Evolutionary conservation across 768 basidiomycete genomes (phyloP).

Genomic region (Butyriboletus loyo): DNA sequence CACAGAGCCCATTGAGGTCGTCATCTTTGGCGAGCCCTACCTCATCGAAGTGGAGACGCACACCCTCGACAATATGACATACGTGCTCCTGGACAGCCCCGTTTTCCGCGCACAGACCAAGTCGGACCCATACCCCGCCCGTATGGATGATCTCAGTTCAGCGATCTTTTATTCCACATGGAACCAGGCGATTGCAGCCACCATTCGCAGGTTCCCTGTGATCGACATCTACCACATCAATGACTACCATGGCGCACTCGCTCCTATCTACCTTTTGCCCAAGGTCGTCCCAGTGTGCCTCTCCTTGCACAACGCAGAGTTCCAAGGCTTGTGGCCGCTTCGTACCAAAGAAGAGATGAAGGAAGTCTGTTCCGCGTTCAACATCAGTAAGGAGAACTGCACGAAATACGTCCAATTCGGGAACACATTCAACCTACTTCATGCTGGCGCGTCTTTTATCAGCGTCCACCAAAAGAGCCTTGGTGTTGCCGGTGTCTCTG

Average conservation of each 20-base stretch:
- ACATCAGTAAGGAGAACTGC: conserved; percentile 94
- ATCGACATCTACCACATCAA: conserved; percentile 96
- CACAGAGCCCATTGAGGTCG: conserved; percentile 91
- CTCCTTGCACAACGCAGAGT: conserved; percentile 95
- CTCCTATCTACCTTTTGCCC: conserved; percentile 86
- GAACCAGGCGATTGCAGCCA: conserved; percentile 95
- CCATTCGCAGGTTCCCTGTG: conserved; percentile 79
- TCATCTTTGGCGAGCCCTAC: conserved; percentile 95
- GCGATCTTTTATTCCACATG: conserved; percentile 98
- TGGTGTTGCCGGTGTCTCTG: conserved; percentile 94
- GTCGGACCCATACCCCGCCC: conserved; percentile 91
- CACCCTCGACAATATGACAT: conserved; percentile 91
- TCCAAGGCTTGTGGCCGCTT: conserved; percentile 95
- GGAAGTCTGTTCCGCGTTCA: conserved; percentile 97
- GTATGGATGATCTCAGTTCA: conserved; percentile 95
- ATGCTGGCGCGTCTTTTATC: conserved; percentile 91
- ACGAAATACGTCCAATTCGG: conserved; percentile 98
- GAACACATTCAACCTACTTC: conserved; percentile 94
- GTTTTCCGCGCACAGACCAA: conserved; percentile 97
- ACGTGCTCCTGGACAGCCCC: conserved; percentile 89
- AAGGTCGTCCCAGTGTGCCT: conserved; percentile 88
- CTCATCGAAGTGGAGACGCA: conserved; percentile 95
- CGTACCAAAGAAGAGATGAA: conserved; percentile 98
- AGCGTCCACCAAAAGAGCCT: conserved; percentile 89
- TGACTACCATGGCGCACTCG: conserved; percentile 92